Evolutionary conservation across 1,284 basidiomycete genomes (phyloP).

Genomic region (Serendipita sp.): DNA sequence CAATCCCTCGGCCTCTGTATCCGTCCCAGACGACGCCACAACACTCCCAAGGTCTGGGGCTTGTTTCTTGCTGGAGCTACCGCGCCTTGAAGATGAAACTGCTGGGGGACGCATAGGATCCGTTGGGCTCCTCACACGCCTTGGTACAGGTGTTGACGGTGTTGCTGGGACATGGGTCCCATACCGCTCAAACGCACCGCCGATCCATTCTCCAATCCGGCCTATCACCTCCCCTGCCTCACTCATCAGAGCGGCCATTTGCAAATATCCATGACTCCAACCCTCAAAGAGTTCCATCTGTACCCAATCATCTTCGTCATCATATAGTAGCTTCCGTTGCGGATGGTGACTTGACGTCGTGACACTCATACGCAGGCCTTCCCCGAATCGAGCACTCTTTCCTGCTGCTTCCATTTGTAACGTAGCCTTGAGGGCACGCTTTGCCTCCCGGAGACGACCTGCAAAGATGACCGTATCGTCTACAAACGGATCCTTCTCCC

Average conservation of each 20-base stretch:
- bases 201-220: slow-evolving; percentile 89
- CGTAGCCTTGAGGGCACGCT: slow-evolving; percentile 49
- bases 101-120: slow-evolving; percentile 8
- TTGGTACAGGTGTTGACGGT: slow-evolving; percentile 11
- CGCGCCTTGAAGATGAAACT: slow-evolving; percentile 16
- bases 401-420: slow-evolving; percentile 27
- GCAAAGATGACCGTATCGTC: slow-evolving; percentile 94
- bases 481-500: slow-evolving; percentile 93
- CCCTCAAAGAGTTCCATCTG: slow-evolving; percentile 82
- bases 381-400: slow-evolving; percentile 41
- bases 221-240: slow-evolving; percentile 73
- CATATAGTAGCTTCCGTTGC: slow-evolving; percentile 40
- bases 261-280: slow-evolving; percentile 88
- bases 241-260: slow-evolving; percentile 80
- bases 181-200: slow-evolving; percentile 50
- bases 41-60: slow-evolving; percentile 15
- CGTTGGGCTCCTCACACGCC: slow-evolving; percentile 17
- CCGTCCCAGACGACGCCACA: slow-evolving; percentile 32
- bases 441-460: slow-evolving; percentile 83
- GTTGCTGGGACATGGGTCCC: slow-evolving; percentile 17
- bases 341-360: slow-evolving; percentile 6
- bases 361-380: slow-evolving; percentile 8
- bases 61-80: slow-evolving; percentile 21
- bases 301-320: slow-evolving; percentile 89
- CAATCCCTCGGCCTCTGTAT: slow-evolving; percentile 51